Base-by-base conservation (phyloP, 345 rosid genomes). In the Odontarrhena argentea region DNA sequence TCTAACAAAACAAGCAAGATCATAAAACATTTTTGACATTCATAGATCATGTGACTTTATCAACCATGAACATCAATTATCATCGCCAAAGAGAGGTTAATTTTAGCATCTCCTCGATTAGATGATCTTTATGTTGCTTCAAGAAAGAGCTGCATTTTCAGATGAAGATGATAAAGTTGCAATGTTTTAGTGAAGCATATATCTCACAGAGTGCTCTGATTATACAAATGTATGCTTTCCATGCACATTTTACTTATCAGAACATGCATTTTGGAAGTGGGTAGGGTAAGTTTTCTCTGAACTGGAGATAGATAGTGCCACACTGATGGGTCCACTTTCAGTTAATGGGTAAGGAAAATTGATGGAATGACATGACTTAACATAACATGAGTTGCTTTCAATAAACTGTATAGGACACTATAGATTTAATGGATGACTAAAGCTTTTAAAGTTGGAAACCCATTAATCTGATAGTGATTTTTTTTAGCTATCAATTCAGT, bases 311-410 rank as follows among this genome's bases (percentile, higher is more conserved):
- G 69, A 55, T 15, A 46, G 22, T 72, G 32, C 32, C 32, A 28
- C 32, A 28, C 32, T 28, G 5, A 28, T 28, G 46, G 64, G 60
- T 49, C 71, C 66, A 22, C 1, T 41, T n/a, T 49, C 44, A 50
- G 60, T 57, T 65, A 64, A 65, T 57, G 65, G 66, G 71, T 50
- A 14, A 64, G 7, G 65, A 15, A 58, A 57, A 58, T 73, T 55
- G 65, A 57, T 53, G 40, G 57, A 14, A 58, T 58, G 58, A 58
- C 32, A 54, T 53, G 61, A 48, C 30, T 18, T 56, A 28, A 42
- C 51, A 63, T 55, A 18, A 55, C 65, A 58, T 51, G 55, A 65
- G 61, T 65, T 58, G 76, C 70, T 71, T 13, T 64, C 65, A 56
- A 64, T 63, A 63, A 13, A 62, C 55, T 7, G 32, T 42, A 34